phyloP scores from a whole-genome alignment of 2,329 filamentous ascomycete species.

The Phialophora expanda region DNA sequence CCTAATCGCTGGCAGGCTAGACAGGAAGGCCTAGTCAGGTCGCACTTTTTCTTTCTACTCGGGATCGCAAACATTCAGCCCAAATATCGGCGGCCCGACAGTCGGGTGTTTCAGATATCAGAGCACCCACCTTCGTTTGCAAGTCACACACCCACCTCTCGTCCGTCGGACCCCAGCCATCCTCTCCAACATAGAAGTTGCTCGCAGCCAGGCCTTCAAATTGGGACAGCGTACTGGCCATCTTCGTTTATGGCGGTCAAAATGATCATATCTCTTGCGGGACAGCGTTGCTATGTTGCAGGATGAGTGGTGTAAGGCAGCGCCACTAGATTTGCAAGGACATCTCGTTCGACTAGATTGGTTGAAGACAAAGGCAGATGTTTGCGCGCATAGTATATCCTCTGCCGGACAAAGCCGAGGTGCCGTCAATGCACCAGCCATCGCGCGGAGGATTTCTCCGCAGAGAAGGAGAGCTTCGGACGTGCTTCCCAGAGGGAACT shows the following conservation, averaged over 20 bases:
- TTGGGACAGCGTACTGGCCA: too few species aligned
- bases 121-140: conserved; percentile 10
- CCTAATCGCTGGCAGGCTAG: not conserved
- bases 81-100: not conserved
- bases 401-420: not conserved
- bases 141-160: conserved; percentile 13
- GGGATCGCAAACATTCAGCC: not conserved
- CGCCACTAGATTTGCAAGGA: not conserved
- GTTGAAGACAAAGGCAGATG: not conserved
- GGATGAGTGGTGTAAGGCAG: not conserved
- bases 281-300: not conserved
- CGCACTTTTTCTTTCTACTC: conserved; percentile 14
- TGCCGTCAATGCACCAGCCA: not conserved
- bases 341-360: not conserved
- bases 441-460: not conserved
- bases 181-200: not conserved
- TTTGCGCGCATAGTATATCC: not conserved
- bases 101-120: not conserved
- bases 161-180: not conserved
- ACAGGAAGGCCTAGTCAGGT: conserved; percentile 8
- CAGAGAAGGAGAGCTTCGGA: not conserved
- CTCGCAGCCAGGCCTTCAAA: not conserved
- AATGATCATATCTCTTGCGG: not conserved
- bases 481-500: not conserved
- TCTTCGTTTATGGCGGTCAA: not conserved